Evolutionary conservation across 2,329 filamentous ascomycete genomes (phyloP).

Genomic region (Fusarium redolens): DNA sequence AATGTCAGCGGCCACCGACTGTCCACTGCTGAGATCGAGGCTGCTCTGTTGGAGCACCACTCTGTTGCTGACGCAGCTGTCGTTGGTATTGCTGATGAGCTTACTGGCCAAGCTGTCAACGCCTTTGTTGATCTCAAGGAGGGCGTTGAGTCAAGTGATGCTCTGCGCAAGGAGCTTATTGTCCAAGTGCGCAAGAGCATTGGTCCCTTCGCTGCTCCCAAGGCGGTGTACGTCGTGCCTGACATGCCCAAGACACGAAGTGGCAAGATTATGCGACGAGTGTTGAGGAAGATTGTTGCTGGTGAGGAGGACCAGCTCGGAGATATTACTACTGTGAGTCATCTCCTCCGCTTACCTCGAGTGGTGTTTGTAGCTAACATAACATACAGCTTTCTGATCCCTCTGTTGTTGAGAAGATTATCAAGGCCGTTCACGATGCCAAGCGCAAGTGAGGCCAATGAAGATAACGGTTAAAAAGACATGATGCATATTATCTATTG

Average conservation of each 20-base stretch:
- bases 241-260: slow-evolving; percentile 97
- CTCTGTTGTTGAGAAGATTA: slow-evolving; percentile 88
- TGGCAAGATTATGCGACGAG: slow-evolving; percentile 98
- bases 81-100: slow-evolving; percentile 90
- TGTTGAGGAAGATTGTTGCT: slow-evolving; percentile 95
- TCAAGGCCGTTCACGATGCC: slow-evolving; percentile 77
- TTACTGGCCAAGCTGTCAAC: slow-evolving; percentile 97
- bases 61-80: slow-evolving; percentile 94
- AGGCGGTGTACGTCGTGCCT: slow-evolving; percentile 89
- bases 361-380: slow-evolving; percentile 27
- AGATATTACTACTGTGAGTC: slow-evolving; percentile 87
- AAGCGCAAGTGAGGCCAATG: slow-evolving; percentile 59
- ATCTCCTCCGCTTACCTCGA: too few relatives aligned
- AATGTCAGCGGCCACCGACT: slow-evolving; percentile 97
- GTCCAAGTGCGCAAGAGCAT: slow-evolving; percentile 97
- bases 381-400: slow-evolving; percentile 82
- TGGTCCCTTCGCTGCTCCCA: slow-evolving; percentile 95
- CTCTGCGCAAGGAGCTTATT: slow-evolving; percentile 91
- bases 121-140: slow-evolving; percentile 96
- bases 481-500: slow-evolving; percentile 34
- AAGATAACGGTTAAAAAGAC: background rate
- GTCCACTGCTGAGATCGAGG: slow-evolving; percentile 97
- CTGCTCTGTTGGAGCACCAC: slow-evolving; percentile 91
- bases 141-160: slow-evolving; percentile 78
- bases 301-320: slow-evolving; percentile 97